These are phyloP conservation scores for Solanum tarijense DNA, from an alignment of 257 asterid species.

Conservation along the genomic window DNA sequence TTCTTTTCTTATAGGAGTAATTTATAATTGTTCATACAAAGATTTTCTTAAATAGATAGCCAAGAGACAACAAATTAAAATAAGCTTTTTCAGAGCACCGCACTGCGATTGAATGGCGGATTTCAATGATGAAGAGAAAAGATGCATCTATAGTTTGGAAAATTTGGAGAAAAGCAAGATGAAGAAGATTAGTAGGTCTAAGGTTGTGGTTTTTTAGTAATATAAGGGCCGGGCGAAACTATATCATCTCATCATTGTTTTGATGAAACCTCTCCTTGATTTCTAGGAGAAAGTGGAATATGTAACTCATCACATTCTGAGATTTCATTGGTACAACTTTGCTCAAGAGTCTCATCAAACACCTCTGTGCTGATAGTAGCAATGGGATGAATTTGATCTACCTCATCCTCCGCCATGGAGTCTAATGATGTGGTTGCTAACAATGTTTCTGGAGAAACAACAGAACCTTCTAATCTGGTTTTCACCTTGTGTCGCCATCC, in stretches of 20 bases:
- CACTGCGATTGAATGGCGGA: background rate
- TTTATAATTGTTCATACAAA: background rate
- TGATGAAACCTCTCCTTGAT: background rate
- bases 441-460: slow-evolving; percentile 3
- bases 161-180: background rate
- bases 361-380: background rate
- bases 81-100: background rate
- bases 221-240: background rate
- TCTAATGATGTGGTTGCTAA: slow-evolving; percentile 29
- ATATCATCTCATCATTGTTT: background rate
- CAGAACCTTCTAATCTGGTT: slow-evolving; percentile 27
- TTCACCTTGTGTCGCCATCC: slow-evolving; percentile 72
- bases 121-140: background rate
- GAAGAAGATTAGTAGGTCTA: background rate
- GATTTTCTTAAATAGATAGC: background rate
- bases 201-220: background rate
- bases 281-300: background rate
- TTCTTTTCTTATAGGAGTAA: background rate
- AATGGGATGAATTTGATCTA: background rate
- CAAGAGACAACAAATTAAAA: background rate
- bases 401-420: slow-evolving; percentile 14
- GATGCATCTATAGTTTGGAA: background rate
- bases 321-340: background rate
- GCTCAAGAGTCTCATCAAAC: background rate
- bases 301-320: slow-evolving; percentile 1